Percentiles rank a stretch among this genome's conserved stretches.
These are phyloP conservation scores for Dentipellis fragilis DNA, from an alignment of 768 basidiomycete genomes.

Conservation along the genomic window DNA sequence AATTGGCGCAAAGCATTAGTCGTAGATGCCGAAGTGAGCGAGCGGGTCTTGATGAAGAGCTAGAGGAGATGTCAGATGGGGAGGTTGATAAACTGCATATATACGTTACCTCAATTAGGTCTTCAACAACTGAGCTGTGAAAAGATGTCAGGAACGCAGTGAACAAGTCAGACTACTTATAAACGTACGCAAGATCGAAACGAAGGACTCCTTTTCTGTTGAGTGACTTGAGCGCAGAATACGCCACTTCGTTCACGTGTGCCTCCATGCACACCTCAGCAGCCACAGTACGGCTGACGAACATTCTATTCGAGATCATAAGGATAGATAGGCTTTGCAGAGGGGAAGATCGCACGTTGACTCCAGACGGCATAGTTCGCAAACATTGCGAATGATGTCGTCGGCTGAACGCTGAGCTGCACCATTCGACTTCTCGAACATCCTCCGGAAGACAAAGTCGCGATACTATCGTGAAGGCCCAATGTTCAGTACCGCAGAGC, in stretches of 20 bases:
- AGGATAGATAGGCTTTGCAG: slow-evolving; percentile 3
- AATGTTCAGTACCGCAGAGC: background rate
- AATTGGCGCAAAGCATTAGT: slow-evolving; percentile 49
- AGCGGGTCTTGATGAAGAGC: slow-evolving; percentile 64
- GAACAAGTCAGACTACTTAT: background rate
- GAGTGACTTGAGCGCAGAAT: slow-evolving; percentile 55
- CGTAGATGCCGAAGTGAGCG: slow-evolving; percentile 41
- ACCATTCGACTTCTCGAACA: slow-evolving; percentile 55
- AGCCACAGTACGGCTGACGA: slow-evolving; percentile 73
- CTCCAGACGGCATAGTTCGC: slow-evolving; percentile 63
- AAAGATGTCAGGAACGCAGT: background rate
- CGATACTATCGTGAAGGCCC: slow-evolving; percentile 42
- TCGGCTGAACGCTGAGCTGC: slow-evolving; percentile 40
- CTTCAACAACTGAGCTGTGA: slow-evolving; percentile 44
- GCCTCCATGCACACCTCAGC: slow-evolving; percentile 79
- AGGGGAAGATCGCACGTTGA: slow-evolving; percentile 35
- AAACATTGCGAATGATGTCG: slow-evolving; percentile 61
- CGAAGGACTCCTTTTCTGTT: slow-evolving; percentile 54
- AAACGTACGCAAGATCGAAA: slow-evolving; percentile 56
- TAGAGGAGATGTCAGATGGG: slow-evolving; percentile 17
- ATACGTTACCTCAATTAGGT: slow-evolving; percentile 52
- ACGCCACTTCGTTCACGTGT: slow-evolving; percentile 59
- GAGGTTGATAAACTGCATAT: background rate
- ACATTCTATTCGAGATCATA: slow-evolving; percentile 44
- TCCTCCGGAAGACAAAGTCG: slow-evolving; percentile 80